These are phyloP conservation scores for Glycine tomentella DNA, from an alignment of 306 rosid species.

Conservation along the genomic window DNA sequence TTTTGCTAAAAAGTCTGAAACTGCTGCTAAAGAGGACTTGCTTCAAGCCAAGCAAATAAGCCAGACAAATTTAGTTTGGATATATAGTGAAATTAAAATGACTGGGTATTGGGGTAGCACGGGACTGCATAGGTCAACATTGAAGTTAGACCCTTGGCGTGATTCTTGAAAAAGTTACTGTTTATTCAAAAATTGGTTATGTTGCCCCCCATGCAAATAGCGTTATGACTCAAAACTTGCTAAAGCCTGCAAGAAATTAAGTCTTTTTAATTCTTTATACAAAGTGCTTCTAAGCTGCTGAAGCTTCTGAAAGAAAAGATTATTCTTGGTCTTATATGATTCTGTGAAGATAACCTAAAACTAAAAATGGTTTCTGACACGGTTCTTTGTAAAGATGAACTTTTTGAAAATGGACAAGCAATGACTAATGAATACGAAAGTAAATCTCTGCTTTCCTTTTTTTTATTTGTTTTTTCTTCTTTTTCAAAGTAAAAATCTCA, in stretches of 20 bases:
- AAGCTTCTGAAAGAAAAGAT: slow-evolving; percentile 24
- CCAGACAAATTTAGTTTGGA: background rate
- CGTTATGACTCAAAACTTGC: slow-evolving; percentile 3
- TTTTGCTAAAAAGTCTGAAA: slow-evolving; percentile 15
- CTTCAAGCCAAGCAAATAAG: slow-evolving; percentile 32
- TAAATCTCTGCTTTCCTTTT: background rate
- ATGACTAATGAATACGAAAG: background rate
- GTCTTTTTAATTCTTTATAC: slow-evolving; percentile 2
- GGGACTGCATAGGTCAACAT: background rate
- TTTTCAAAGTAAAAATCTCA: no score
- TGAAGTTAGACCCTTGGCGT: slow-evolving; percentile 24
- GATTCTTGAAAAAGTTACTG: background rate
- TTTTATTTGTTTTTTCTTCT: background rate
- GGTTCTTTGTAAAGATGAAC: background rate
- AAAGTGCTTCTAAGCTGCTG: background rate
- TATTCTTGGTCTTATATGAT: slow-evolving; percentile 13
- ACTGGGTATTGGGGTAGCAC: no score
- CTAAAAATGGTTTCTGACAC: background rate
- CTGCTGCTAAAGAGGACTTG: slow-evolving; percentile 2
- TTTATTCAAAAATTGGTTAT: slow-evolving; percentile 19
- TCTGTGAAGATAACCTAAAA: slow-evolving; percentile 5
- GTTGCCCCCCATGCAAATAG: slow-evolving; percentile 21
- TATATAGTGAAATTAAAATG: background rate
- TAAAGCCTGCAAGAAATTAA: slow-evolving; percentile 31
- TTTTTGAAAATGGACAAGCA: background rate